Evolutionary conservation across 345 rosid genomes (phyloP), one percentile per base, ranked within the genome.

Genomic region (Gossypioides kirkii): DNA sequence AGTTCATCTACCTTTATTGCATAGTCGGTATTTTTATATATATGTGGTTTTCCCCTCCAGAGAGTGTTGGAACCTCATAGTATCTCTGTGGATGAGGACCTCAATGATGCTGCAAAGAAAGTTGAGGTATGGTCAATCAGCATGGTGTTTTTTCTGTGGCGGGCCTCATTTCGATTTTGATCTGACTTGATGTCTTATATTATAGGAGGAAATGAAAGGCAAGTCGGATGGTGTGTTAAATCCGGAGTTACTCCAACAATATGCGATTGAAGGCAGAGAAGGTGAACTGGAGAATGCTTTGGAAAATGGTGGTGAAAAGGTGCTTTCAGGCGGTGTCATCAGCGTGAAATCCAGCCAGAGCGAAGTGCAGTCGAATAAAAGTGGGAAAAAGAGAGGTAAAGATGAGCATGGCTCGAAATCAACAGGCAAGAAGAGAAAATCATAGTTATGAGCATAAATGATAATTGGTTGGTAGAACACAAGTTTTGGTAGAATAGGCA

Each of bases 31-130:
- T 18, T 46, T 86, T 66, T 32, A 32, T 32, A 32, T 32, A 32
- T 32, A 32, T 32, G 38, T 32, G 38, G 10, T 25, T 55, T 10
- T 10, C 10, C 12, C 22, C 22, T 7, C 13, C 92, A 95, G 99
- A 77, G 83, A 46, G 79, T 71, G 55, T 78, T 92, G 76, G 85
- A 83, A 79, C 97, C 98, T n/a, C 99, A 86, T 77, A 87, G 70
- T 50, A 84, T 93, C 76, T 83, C 99, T 0, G 82, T 95, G 75
- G 97, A 90, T 6, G 97, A 92, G 69, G 99, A 92, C 83, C 97
- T 92, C 36, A 88, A 84, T 67, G 93, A 89, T 58, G 99, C 76
- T 12, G 98, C 97, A 42, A 84, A 75, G 85, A 82, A 90, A 87
- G 94, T 87, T 70, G 90, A 89, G 98, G 99, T 95, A 70, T 22